Base-by-base conservation (phyloP, 352 stramenopile species). In the Stramenopiles sp. region DNA sequence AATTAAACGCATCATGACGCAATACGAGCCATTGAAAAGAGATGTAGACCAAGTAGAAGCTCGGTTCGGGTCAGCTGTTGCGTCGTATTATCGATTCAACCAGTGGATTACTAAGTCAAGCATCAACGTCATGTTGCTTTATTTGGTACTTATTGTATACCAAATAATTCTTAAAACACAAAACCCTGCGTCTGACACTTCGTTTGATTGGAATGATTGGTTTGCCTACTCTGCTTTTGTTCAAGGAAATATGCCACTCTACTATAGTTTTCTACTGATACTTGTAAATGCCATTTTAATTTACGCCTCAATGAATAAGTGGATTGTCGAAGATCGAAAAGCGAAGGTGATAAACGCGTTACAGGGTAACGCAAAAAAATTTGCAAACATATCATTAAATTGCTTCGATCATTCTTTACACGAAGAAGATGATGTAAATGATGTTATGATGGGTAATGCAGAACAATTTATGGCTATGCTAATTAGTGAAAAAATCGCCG, bases 41-140 rank as follows among this genome's bases (percentile, higher is more conserved):
- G 90, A 93, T 67, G 85, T 93, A 67, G 85, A 87, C 7, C 88
- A 90, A 81, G 90, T 93, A 67, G 88, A 93, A 67, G 89, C 89
- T n/a, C 89, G 89, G 0, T 93, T 92, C 71, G 90, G 90, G 8
- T 89, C 85, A 30, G 92, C 88, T 0, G 90, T 93, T 25, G 88
- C 88, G 22, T 89, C 90, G 22, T 93, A 93, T 75, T 93, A 93
- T 75, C 84, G 86, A 0, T 93, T 93, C 82, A 91, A 90, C 30
- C 84, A 86, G 0, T 93, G 89, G 89, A 89, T 93, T 80, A 90
- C 92, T 76, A 55, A 55, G 39, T 55, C 39, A 55, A 55, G 39
- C 14, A 86, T 88, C 82, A 91, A 88, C 67, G 92, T 91, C 80
- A 86, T 89, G 14, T 80, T 86, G 0, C 85, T 92, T n/a, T 85